phyloP scores from a whole-genome alignment of 148 eudicot genomes.

The Drosera capensis region DNA sequence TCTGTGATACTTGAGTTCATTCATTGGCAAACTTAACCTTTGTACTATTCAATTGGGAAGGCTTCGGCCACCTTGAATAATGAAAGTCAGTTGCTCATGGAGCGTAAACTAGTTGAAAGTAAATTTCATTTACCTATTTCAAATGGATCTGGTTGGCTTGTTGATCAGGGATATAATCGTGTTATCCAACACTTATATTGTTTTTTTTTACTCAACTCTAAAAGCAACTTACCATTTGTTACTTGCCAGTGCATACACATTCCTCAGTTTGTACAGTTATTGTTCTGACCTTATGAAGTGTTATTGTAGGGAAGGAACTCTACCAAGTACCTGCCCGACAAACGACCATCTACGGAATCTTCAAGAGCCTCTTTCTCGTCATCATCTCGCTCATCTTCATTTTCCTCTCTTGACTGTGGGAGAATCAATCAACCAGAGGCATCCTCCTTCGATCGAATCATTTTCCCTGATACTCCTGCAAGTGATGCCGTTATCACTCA shows the following conservation, averaged over 20 bases:
- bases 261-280: not conserved
- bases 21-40: too few species aligned
- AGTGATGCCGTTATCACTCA: slow-evolving; percentile 44
- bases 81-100: too few species aligned
- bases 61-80: too few species aligned
- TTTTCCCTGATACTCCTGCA: slow-evolving; percentile 63
- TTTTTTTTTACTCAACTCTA: too few species aligned
- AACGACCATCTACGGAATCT: slow-evolving; percentile 58
- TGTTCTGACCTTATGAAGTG: slow-evolving; percentile 11
- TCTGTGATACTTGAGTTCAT: too few species aligned
- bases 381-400: slow-evolving; percentile 77
- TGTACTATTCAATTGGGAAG: too few species aligned
- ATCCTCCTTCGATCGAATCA: slow-evolving; percentile 43
- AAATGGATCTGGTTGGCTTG: too few species aligned
- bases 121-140: too few species aligned
- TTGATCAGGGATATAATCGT: too few species aligned
- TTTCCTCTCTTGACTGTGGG: slow-evolving; percentile 70
- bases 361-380: slow-evolving; percentile 72
- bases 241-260: not conserved
- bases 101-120: too few species aligned
- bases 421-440: slow-evolving; percentile 55
- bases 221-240: too few species aligned
- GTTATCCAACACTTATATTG: too few species aligned
- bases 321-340: slow-evolving; percentile 38
- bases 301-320: slow-evolving; percentile 44